Conservation (phyloP, 106 monocot genomes). For the Allium sativum region DNA sequence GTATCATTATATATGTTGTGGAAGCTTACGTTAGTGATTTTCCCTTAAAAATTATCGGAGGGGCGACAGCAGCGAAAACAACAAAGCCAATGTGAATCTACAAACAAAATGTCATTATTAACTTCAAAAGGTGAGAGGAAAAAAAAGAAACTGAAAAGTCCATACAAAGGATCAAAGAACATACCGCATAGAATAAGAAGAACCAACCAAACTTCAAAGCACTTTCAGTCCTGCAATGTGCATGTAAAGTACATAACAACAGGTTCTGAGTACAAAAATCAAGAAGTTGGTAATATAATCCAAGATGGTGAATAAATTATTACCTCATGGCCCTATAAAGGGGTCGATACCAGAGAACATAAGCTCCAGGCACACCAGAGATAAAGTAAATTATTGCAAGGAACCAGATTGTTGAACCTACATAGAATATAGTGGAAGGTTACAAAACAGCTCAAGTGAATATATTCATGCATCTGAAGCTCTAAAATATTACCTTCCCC, state of each 20-base stretch:
- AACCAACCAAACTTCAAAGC: slow-evolving; percentile 98
- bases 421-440: too few species aligned
- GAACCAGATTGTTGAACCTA: slow-evolving; percentile 85
- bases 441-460: background rate
- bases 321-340: slow-evolving; percentile 95
- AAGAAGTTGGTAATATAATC: background rate
- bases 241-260: background rate
- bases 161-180: slow-evolving; percentile 1
- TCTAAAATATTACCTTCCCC: slow-evolving; percentile 36
- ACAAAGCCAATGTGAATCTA: slow-evolving; percentile 69
- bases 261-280: background rate
- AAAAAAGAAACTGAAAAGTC: background rate
- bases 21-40: slow-evolving; percentile 77
- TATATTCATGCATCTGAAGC: slow-evolving; percentile 4
- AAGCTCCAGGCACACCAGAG: slow-evolving; percentile 83
- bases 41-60: slow-evolving; percentile 72
- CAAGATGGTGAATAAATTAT: background rate
- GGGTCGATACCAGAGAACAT: slow-evolving; percentile 91
- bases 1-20: background rate
- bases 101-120: slow-evolving; percentile 2
- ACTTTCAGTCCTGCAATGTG: slow-evolving; percentile 80
- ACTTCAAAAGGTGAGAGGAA: background rate
- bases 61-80: slow-evolving; percentile 68
- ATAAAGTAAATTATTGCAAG: slow-evolving; percentile 88
- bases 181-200: slow-evolving; percentile 82